Evolutionary conservation across 306 rosid species (phyloP), one percentile per base, ranked within the genome.

Genomic region (Sphenostylis stenocarpa): DNA sequence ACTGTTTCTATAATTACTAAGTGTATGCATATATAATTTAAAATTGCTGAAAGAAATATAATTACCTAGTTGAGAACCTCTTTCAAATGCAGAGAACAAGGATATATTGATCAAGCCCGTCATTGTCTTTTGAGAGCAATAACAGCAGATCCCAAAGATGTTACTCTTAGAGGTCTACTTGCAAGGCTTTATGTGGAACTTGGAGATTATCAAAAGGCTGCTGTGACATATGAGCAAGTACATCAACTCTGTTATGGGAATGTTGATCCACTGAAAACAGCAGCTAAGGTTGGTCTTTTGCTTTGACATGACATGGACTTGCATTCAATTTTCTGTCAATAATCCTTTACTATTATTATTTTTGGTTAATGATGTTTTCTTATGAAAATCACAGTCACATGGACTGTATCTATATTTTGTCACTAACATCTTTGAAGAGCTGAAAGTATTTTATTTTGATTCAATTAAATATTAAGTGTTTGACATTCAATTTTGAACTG

Each of bases 61-160:
- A 28, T 81, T 70, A 71, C 33, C 26, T 55, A 70, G 38, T 60
- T 45, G 63, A 63, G 75, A 68, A 51, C 26, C 79, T 33, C 52
- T 62, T 56, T 73, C 60, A 55, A 51, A 13, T 83, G 82, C 89
- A 90, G 92, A 79, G 89, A 84, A 71, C 89, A 81, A 80, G 86
- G 84, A 45, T 84, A 89, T 67, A 80, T 72, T 86, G 88, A 79
- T 81, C 91, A 87, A 73, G 96, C 95, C 16, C 81, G 75, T 74
- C 84, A 85, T 74, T 94, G 95, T 72, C 91, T 94, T 83, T 86
- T 91, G 55, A 94, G 85, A 84, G 98, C 95, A 84, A 92, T 92
- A 80, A 83, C 83, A 57, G 95, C 97, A 21, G 96, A 94, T 81
- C 96, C 96, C 39, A 64, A 81, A 71, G 87, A 92, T 64, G 52